These are phyloP conservation scores for Knoxdaviesia proteae DNA, from an alignment of 2,329 filamentous ascomycete genomes.

Conservation along the genomic window DNA sequence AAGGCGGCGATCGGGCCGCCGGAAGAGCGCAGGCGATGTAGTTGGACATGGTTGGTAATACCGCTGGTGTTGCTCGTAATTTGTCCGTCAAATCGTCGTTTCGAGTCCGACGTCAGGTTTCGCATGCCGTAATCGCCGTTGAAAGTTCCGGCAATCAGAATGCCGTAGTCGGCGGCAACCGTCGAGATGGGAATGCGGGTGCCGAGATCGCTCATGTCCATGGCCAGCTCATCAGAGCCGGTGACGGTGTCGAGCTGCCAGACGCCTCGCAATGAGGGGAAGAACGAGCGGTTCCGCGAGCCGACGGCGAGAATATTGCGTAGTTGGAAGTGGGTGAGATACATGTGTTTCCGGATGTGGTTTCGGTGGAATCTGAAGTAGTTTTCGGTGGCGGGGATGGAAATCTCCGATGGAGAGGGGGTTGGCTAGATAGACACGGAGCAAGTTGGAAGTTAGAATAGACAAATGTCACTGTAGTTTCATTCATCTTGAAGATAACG, in stretches of 20 bases:
- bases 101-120: constrained; percentile 19
- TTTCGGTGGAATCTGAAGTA: constrained; percentile 39
- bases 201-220: constrained; percentile 16
- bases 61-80: constrained; percentile 27
- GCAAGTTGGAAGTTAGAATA: not conserved
- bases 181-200: constrained; percentile 18
- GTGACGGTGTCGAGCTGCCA: constrained; percentile 30
- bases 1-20: constrained; percentile 34
- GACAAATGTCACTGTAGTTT: too few relatives aligned
- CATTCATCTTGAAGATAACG: constrained; percentile 12
- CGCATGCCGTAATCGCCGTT: constrained; percentile 32
- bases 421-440: not conserved
- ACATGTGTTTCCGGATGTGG: constrained; percentile 29
- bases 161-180: constrained; percentile 27
- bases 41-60: constrained; percentile 44
- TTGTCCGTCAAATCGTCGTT: constrained; percentile 18
- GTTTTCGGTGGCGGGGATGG: constrained; percentile 19
- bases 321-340: constrained; percentile 44
- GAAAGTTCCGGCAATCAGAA: constrained; percentile 39
- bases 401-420: constrained; percentile 2
- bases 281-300: constrained; percentile 34
- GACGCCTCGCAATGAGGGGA: constrained; percentile 28
- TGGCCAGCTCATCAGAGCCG: constrained; percentile 20
- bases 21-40: constrained; percentile 31
- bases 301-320: constrained; percentile 39